Conservation (phyloP, 1,284 basidiomycete genomes). For the Laetiporus sulphureus region DNA sequence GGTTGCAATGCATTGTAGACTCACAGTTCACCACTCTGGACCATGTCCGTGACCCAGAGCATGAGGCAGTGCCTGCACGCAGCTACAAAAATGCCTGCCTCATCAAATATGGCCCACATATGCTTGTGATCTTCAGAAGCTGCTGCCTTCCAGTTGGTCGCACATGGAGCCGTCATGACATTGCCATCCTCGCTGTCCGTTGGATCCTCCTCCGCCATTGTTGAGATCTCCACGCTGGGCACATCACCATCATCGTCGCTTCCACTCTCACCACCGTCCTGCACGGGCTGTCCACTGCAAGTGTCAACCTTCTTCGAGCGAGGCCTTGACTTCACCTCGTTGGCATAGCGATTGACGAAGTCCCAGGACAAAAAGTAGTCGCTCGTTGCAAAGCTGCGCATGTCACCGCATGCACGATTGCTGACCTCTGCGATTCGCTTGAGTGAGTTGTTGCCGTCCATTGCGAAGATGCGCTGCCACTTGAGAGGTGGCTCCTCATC, state of each 20-base stretch:
- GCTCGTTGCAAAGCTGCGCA: slow-evolving; percentile 9
- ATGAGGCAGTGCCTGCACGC: slow-evolving; percentile 25
- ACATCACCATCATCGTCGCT: neutral
- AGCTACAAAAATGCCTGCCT: slow-evolving; percentile 26
- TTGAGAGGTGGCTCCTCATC: slow-evolving; percentile 19
- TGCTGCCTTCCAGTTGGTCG: slow-evolving; percentile 28
- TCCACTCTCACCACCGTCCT: neutral
- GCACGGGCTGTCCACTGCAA: too few relatives aligned
- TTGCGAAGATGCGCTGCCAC: slow-evolving; percentile 16
- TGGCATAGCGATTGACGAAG: slow-evolving; percentile 24
- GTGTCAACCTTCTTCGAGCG: too few relatives aligned
- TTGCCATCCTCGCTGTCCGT: slow-evolving; percentile 11
- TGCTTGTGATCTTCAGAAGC: slow-evolving; percentile 24
- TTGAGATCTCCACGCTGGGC: neutral
- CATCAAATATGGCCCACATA: slow-evolving; percentile 24
- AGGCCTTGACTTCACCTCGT: slow-evolving; percentile 23
- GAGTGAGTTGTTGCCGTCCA: slow-evolving; percentile 32
- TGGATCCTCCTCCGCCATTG: slow-evolving; percentile 11
- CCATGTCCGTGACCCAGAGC: slow-evolving; percentile 20
- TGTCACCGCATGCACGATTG: slow-evolving; percentile 12
- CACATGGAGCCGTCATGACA: slow-evolving; percentile 11
- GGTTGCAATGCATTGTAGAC: slow-evolving; percentile 6
- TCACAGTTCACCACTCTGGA: slow-evolving; percentile 28
- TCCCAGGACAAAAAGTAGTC: slow-evolving; percentile 19
- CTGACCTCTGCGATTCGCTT: slow-evolving; percentile 20